Evolutionary conservation across 352 stramenopile species (phyloP), one percentile per base, ranked within the genome.

Genomic region (Peronospora destructor): DNA sequence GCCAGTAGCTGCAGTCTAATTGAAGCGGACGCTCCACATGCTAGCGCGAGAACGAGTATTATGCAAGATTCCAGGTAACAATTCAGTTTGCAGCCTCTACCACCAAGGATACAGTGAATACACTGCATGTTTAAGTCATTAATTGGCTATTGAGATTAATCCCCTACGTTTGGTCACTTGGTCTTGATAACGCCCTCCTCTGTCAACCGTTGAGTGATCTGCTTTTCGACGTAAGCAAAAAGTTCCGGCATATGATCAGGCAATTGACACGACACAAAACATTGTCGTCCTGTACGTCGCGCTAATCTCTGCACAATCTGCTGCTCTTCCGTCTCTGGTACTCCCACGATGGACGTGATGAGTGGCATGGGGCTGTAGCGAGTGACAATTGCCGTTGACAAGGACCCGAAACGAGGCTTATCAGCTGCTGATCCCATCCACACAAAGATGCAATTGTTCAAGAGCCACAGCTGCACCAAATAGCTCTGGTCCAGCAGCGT

Each of bases 201-300:
- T 0, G 48, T 46, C 37, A 92, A 59, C 4, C 68, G 68, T 44
- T 67, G 45, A 17, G 72, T 64, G 21, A 92, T 66, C 43, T 85
- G 61, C 30, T 71, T 79, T 46, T 92, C 81, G 2, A 87, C 76
- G 46, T 73, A 86, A 8, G 71, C 64, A 32, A 82, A 74, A 19
- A 92, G 69, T 44, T 92, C 81, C 0, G 79, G 77, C 26, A 84
- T 42, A 41, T 85, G 68, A 39, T 87, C 78, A 0, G 81, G 78
- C 33, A 92, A 34, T 45, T 88, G 76, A 35, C 81, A 92, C 12
- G 76, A 90, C 47, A 92, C 78, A 38, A 92, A 92, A 32, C 78
- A 87, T 56, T 90, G 81, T 0, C 69, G 67, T 1, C 66, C 69
- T 6, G 81, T 85, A 28, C 76, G 71, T 16, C 68, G 59, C 37